Base-by-base conservation (phyloP, 2,329 filamentous ascomycete genomes). In the Pseudocercospora crystallina region DNA sequence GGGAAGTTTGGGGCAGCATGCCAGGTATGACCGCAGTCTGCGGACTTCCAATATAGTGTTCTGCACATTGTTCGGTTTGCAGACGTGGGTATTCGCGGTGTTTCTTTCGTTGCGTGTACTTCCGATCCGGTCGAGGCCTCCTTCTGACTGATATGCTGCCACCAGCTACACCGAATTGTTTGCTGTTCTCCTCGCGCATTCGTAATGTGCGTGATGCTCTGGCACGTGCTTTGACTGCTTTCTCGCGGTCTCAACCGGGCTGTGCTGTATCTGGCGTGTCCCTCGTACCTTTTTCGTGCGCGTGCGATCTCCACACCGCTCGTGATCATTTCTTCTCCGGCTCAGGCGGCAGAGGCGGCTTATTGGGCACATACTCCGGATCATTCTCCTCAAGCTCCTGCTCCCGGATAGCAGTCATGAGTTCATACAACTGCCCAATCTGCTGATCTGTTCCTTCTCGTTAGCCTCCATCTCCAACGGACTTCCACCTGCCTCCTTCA, bases 391-490 rank as follows among this genome's bases (percentile, higher is more conserved):
- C 72, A 15, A 73, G 62, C 9, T 76, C 76, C 54, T 74, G 71
- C 59, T 79, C 78, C 51, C 77, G 74, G 47, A 96, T 95, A 2
- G 89, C 82, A 69, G 87, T 81, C 90, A 96, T 95, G 49, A 99
- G 76, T 68, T 97, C 92, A 67, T 96, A 96, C 61, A 99, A 74
- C 71, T 99, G 94, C 1, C 86, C 89, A 45, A 97, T 77, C 73
- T 99, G 94, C 69, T 97, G 87, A 68, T 97, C 47, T 49, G 12
- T n/a, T 7, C 90, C n/a, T n/a, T 1, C 34, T 39, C 42, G 12
- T 40, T 20, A 40, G 20, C 20, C 29, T 5, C 32, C 42, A 17
- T 2, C 13, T 2, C 32, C 15, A n/a, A 36, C 2, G 7, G 13
- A 11, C 9, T 9, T 26, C 2, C 30, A 8, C 13, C 10, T n/a